Evolutionary conservation across 257 asterid species (phyloP).

Genomic region (Gentiana dahurica): DNA sequence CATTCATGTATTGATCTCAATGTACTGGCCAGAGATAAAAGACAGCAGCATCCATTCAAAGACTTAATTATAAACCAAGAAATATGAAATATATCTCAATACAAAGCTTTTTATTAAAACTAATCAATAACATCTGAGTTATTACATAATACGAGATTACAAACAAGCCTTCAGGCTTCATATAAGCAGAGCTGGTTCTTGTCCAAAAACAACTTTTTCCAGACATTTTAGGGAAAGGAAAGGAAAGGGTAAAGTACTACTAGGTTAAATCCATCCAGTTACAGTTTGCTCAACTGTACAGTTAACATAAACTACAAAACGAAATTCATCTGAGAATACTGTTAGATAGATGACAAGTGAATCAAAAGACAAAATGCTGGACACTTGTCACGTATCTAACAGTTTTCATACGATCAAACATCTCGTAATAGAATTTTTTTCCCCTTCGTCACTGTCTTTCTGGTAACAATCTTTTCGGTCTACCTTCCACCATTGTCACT

Average conservation of each 20-base stretch:
- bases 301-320: constrained; percentile 8
- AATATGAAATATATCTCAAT: no score
- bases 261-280: not conserved
- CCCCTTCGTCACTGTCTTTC: no score
- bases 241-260: constrained; percentile 9
- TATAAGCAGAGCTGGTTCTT: not conserved
- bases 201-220: constrained; percentile 10
- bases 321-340: not conserved
- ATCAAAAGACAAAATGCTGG: no score
- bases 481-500: constrained; percentile 42
- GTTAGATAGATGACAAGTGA: no score
- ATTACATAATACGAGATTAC: constrained; percentile 2
- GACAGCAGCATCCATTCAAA: constrained; percentile 3
- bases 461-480: no score
- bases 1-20: no score
- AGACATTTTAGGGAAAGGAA: constrained; percentile 8
- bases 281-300: constrained; percentile 24
- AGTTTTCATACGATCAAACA: no score
- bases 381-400: no score
- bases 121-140: not conserved
- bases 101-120: not conserved
- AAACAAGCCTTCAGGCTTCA: not conserved
- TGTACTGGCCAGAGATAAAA: no score
- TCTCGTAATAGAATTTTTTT: no score
- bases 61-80: not conserved